These are phyloP conservation scores for Brassica juncea DNA, from an alignment of 345 rosid species.

Conservation along the genomic window DNA sequence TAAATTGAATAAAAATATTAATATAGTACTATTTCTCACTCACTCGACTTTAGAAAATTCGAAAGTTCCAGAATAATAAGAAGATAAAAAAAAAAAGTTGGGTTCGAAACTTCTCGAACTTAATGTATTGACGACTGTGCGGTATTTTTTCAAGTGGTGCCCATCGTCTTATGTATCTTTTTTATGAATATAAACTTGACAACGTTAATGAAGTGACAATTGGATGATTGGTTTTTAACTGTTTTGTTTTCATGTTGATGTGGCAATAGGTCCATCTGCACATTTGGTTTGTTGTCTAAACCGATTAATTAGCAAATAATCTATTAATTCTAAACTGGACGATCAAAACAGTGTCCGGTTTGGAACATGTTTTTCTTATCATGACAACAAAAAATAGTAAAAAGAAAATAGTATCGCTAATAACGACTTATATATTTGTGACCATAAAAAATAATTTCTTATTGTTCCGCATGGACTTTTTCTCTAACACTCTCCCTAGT, in stretches of 20 bases:
- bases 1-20: constrained; percentile 31
- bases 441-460: not conserved
- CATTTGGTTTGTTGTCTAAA: constrained; percentile 8
- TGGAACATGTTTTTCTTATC: not conserved
- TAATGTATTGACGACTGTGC: constrained; percentile 27
- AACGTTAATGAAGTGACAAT: not conserved
- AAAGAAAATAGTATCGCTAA: not conserved
- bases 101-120: constrained; percentile 7
- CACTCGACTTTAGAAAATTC: constrained; percentile 28
- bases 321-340: not conserved
- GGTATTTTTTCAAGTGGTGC: constrained; percentile 6
- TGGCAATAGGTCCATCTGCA: not conserved
- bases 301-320: not conserved
- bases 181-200: not conserved
- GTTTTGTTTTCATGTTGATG: not conserved
- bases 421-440: not conserved
- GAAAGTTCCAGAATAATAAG: constrained; percentile 40
- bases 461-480: too few species aligned
- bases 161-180: not conserved
- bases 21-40: constrained; percentile 35
- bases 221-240: not conserved
- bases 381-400: not conserved
- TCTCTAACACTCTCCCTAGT: too few species aligned
- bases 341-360: not conserved
- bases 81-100: not conserved